Evolutionary conservation across 306 rosid genomes (phyloP).

Genomic region (Oemleria cerasiformis): DNA sequence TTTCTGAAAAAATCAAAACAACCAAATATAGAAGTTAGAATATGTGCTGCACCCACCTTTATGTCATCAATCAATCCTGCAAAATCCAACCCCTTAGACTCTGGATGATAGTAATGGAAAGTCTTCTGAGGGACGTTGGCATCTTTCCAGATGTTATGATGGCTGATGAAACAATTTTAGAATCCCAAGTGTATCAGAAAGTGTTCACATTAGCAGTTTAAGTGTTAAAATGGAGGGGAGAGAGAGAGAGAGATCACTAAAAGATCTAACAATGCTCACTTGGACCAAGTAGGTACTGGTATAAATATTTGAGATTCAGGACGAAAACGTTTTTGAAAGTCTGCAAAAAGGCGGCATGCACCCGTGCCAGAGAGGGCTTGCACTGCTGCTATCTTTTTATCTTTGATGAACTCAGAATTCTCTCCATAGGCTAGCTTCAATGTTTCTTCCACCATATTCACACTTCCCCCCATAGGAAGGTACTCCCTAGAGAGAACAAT

Average conservation of each 20-base stretch:
- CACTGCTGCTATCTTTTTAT: conserved; percentile 88
- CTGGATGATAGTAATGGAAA: conserved; percentile 89
- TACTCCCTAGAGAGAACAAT: conserved; percentile 63
- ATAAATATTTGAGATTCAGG: conserved; percentile 79
- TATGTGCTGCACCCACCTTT: conserved; percentile 33
- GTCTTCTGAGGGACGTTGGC: conserved; percentile 77
- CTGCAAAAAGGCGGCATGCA: conserved; percentile 91
- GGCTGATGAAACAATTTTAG: conserved; percentile 54
- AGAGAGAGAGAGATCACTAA: background rate
- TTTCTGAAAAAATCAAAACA: background rate
- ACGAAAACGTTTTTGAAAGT: conserved; percentile 85
- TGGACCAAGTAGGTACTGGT: conserved; percentile 89
- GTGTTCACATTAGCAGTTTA: background rate
- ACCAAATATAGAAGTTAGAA: background rate
- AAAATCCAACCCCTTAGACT: conserved; percentile 82
- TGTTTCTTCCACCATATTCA: conserved; percentile 80
- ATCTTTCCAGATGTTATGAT: conserved; percentile 98
- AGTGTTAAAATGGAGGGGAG: background rate
- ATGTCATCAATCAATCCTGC: conserved; percentile 72
- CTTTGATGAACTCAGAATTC: conserved; percentile 70
- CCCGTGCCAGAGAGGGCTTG: conserved; percentile 98
- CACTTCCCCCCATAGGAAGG: conserved; percentile 94
- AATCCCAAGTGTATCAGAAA: conserved; percentile 15
- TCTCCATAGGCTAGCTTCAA: conserved; percentile 94
- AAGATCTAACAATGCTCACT: conserved; percentile 48